Evolutionary conservation across 345 rosid species (phyloP).

Genomic region (Melastoma malabathricum): DNA sequence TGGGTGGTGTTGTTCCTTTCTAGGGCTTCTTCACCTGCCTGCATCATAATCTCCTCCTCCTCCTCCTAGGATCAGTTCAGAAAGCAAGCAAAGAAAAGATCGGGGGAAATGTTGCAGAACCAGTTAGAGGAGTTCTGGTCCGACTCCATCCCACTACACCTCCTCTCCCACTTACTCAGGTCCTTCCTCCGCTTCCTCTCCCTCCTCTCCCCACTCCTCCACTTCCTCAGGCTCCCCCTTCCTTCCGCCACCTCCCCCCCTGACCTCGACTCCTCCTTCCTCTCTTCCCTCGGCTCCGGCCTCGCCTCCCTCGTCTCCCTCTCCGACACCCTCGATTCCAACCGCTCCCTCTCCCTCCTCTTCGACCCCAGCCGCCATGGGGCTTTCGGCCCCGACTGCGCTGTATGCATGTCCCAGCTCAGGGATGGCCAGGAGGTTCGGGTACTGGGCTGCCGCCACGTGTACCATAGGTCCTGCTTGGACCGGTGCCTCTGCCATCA

Average conservation of each 20-base stretch:
- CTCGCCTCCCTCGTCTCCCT: constrained; percentile 35
- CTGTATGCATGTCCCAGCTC: constrained; percentile 44
- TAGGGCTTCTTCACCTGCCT: too few relatives aligned
- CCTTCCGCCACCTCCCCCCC: constrained; percentile 3
- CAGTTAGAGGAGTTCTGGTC: constrained; percentile 66
- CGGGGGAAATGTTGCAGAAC: constrained; percentile 22
- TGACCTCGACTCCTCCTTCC: constrained; percentile 11
- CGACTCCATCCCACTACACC: constrained; percentile 57
- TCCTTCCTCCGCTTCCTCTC: constrained; percentile 35
- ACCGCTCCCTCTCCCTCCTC: constrained; percentile 27
- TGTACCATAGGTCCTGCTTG: constrained; percentile 65
- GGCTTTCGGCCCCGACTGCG: constrained; percentile 29
- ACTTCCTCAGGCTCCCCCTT: constrained; percentile 12
- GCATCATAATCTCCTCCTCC: not conserved
- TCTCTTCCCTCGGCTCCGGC: constrained; percentile 29
- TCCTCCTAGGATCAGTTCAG: not conserved
- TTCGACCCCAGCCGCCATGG: constrained; percentile 8
- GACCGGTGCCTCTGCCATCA: constrained; percentile 67
- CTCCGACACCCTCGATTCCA: constrained; percentile 51
- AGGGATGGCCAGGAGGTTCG: constrained; percentile 64
- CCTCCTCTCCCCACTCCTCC: constrained; percentile 20
- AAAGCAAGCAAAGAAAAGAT: not conserved
- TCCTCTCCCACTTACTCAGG: constrained; percentile 50
- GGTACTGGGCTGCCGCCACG: constrained; percentile 70
- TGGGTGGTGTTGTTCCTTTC: too few relatives aligned